Conservation (phyloP, 352 stramenopile genomes). For the Globisporangium okanoganense region DNA sequence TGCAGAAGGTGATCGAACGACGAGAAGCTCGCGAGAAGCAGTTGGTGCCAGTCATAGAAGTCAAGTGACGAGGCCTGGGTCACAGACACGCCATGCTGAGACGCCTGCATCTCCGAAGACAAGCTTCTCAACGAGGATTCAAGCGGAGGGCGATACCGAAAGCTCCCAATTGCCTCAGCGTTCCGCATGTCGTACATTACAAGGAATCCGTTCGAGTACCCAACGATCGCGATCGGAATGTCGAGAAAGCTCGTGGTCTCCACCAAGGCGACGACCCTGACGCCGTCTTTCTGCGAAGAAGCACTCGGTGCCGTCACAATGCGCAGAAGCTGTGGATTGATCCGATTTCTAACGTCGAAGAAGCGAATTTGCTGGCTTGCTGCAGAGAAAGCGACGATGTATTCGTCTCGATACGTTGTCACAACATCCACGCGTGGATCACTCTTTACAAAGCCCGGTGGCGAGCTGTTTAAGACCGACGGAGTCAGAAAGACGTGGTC, state of each 20-base stretch:
- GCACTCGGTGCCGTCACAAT: constrained; percentile 18
- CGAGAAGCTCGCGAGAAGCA: constrained; percentile 35
- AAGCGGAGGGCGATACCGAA: constrained; percentile 15
- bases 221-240: constrained; percentile 35
- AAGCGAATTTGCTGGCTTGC: constrained; percentile 36
- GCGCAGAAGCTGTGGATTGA: constrained; percentile 24
- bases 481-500: constrained; percentile 32
- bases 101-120: constrained; percentile 1
- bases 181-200: constrained; percentile 46
- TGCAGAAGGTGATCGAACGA: constrained; percentile 19
- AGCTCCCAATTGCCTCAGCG: constrained; percentile 36
- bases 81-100: neutral
- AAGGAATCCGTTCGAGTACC: constrained; percentile 42
- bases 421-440: constrained; percentile 11
- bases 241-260: constrained; percentile 17
- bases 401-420: constrained; percentile 23
- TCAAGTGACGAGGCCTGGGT: constrained; percentile 15
- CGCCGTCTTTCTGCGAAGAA: neutral
- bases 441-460: neutral
- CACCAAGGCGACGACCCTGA: constrained; percentile 13
- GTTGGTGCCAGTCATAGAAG: constrained; percentile 36
- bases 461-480: neutral
- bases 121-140: neutral
- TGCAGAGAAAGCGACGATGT: constrained; percentile 35
- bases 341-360: constrained; percentile 32